Base-by-base conservation (phyloP, 371 early-diverging fungal genomes). In the Mortierella sp. region DNA sequence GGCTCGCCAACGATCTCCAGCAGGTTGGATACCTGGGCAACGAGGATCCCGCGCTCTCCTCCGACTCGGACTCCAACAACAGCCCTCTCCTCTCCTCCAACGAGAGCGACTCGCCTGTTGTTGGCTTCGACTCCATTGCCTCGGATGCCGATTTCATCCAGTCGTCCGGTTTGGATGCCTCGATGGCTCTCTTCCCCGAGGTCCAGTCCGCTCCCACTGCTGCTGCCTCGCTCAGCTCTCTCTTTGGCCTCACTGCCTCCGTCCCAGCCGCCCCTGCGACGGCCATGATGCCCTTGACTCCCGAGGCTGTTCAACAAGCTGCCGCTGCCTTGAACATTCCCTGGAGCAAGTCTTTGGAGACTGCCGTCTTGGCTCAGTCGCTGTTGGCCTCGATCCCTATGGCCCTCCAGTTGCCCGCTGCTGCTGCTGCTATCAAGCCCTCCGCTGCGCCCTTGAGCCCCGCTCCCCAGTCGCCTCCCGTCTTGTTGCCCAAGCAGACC, bases 241-340 rank as follows among this genome's bases (percentile, higher is more conserved):
- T 70, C 68, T 72, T 75, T 68, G 76, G 60, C 38, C 58, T 76
- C 54, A 56, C 77, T 51, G 18, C 68, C 44, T 38, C 77, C 63
- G 70, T 63, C 32, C 54, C 80, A 49, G 55, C 78, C n/a, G 65
- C 60, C 27, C 41, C 78, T 54, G 55, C 79, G 12, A 56, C 82
- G 75, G 77, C 77, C 56, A 81, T 77, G 65, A 68, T 81, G 82
- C 75, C 82, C 32, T 51, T 84, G 78, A 78, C 75, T 35, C 73
- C 70, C 21, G 86, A 85, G 73, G 79, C 82, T 70, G 82, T 85
- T 48, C 86, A 85, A 70, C 86, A 79, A 71, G 86, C 82, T 29
- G 86, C 86, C 46, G 86, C 86, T 16, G 86, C 86, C 7, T 76
- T 85, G 77, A 81, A 85, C 77, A 85, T 85, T n/a, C 86, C 86